Base-by-base conservation (phyloP, 2,329 filamentous ascomycete species). In the Aureobasidium sp. region DNA sequence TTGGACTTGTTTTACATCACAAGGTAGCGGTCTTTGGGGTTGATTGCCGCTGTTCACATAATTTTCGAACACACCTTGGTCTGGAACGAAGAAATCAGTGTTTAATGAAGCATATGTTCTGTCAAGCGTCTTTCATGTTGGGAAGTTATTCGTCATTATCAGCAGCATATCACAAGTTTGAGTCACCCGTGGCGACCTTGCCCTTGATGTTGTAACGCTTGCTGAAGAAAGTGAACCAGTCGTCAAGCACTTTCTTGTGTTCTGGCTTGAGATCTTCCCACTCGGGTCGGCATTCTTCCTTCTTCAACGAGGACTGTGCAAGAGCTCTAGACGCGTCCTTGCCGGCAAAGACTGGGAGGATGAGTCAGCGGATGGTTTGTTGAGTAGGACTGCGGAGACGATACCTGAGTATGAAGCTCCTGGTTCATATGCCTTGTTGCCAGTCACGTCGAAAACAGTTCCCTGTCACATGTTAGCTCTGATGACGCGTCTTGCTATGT, bases 201-300 rank as follows among this genome's bases (percentile, higher is more conserved):
- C 90, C 91, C 50, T 95, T 85, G 57, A 97, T 83, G 69, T 96
- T 97, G 78, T 99, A 99, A 62, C 94, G 83, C 79, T 97, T 99
- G 67, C 88, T 90, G 76, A 99, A 99, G 77, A 96, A 99, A 2
- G 89, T 96, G 65, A 88, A 85, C 94, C 94, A 99, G 74, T 99
- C 94, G 59, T 93, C 83, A 64, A 99, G 78, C 3, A 89, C 87
- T 30, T 84, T 85, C 78, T 94, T 90, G 74, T 97, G 87, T 75
- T 94, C 91, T 27, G 96, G 91, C 14, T 81, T 80, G 57, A 99
- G 79, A 69, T 91, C 89, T 62, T 87, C 80, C 89, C 90, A 97
- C 55, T 97, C 88, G 2, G 94, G 79, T 36, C 79, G 79, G 66
- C 90, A 93, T 67, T 97, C 92, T 69, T 94, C 90, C 5, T 82